Evolutionary conservation across 495 filamentous ascomycete species (phyloP).

Genomic region (Penicillium parvum): DNA sequence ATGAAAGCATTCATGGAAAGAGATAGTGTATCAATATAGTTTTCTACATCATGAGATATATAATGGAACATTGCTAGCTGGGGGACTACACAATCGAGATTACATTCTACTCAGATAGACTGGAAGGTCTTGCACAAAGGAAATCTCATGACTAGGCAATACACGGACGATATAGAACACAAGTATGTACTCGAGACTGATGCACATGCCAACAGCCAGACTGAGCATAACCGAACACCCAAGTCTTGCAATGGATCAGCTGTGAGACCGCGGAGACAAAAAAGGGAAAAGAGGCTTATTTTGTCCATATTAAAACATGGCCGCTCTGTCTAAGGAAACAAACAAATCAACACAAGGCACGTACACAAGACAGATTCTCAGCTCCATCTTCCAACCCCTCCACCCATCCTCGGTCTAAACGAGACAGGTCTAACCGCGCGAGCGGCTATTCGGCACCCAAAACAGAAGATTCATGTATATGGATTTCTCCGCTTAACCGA

Average conservation of each 20-base stretch:
- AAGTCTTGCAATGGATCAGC: slow-evolving; percentile 18
- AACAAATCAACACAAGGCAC: slow-evolving; percentile 28
- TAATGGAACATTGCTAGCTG: too few species aligned
- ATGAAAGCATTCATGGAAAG: too few species aligned
- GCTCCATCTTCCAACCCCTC: slow-evolving; percentile 13
- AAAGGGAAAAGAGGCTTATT: slow-evolving; percentile 34
- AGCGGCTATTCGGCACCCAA: neutral
- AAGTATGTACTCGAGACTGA: slow-evolving; percentile 28
- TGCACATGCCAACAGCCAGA: slow-evolving; percentile 6
- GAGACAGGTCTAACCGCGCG: slow-evolving; percentile 10
- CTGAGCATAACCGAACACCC: slow-evolving; percentile 7
- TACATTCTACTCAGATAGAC: neutral
- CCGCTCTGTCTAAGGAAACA: slow-evolving; percentile 40
- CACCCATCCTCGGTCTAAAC: slow-evolving; percentile 19
- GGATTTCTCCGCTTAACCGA: slow-evolving; percentile 56
- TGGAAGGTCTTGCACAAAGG: slow-evolving; percentile 14
- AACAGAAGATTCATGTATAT: slow-evolving; percentile 7
- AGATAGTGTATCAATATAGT: slow-evolving; percentile 8
- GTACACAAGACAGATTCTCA: slow-evolving; percentile 26
- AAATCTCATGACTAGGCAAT: slow-evolving; percentile 34
- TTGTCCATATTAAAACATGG: slow-evolving; percentile 47
- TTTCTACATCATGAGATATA: neutral
- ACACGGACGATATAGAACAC: slow-evolving; percentile 31
- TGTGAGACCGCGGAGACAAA: slow-evolving; percentile 20
- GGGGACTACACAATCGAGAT: too few species aligned